A percentile compares a stretch with the other conserved stretches of the same genome.
phyloP scores from a whole-genome alignment of 805 yeast species.

The Pachysolen tannophilus region DNA sequence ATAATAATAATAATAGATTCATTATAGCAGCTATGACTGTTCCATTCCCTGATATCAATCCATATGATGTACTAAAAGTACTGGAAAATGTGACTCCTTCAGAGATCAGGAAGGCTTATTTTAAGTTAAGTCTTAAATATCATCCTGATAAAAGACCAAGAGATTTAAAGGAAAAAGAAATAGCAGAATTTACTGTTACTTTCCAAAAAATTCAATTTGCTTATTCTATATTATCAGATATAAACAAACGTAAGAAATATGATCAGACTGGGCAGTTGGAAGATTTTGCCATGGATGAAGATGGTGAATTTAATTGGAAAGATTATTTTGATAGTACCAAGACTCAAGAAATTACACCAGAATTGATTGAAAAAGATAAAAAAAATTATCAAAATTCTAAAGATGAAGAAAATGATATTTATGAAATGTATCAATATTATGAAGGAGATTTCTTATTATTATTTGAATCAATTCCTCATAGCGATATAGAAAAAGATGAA shows the following conservation, averaged over 20 bases:
- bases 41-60: constrained; percentile 51
- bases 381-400: constrained; percentile 50
- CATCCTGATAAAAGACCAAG: constrained; percentile 63
- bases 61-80: constrained; percentile 48
- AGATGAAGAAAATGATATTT: constrained; percentile 58
- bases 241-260: constrained; percentile 42
- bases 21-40: constrained; percentile 20
- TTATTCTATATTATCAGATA: constrained; percentile 59
- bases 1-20: no score
- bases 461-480: constrained; percentile 73
- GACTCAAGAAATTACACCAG: constrained; percentile 45
- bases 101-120: constrained; percentile 60
- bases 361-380: constrained; percentile 63
- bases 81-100: constrained; percentile 31
- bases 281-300: constrained; percentile 25
- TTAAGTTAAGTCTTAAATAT: constrained; percentile 49
- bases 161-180: constrained; percentile 26
- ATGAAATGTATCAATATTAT: constrained; percentile 44
- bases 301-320: constrained; percentile 45
- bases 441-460: constrained; percentile 64
- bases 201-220: constrained; percentile 74
- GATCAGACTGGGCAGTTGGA: constrained; percentile 65
- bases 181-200: constrained; percentile 10
- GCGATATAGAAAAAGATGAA: constrained; percentile 59
- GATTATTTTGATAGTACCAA: constrained; percentile 42